Base-by-base conservation (phyloP, 2,329 filamentous ascomycete genomes). In the Tolypocladium ophioglossoides region DNA sequence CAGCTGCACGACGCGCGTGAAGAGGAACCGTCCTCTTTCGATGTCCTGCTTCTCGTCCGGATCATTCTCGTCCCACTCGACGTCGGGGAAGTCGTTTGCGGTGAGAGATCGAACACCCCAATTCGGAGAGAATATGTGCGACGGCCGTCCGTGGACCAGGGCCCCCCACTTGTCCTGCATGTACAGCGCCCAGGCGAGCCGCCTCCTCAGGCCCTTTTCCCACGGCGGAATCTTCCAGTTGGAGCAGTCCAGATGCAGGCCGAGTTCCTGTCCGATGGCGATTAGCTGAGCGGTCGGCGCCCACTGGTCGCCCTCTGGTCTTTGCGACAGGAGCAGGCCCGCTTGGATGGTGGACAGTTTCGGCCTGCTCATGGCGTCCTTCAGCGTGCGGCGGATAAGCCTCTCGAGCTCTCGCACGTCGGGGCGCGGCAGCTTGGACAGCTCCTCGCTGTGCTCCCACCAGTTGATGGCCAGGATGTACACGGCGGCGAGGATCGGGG, bases 141-240 rank as follows among this genome's bases (percentile, higher is more conserved):
- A 94, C 1, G 90, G 91, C 12, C 90, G 84, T 49, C 90, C 90
- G 64, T 95, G 88, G 27, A 94, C 85, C 22, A 95, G 75, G 2
- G 90, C 85, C 18, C 87, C 89, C 91, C 91, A 95, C 69, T 80
- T 95, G 70, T 96, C 91, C 71, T 96, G 90, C 86, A 95, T 92
- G 67, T 94, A 95, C 51, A 95, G 71, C 2, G 89, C 91, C 91
- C 91, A 96, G 1, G 89, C 90, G 44, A 96, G 79, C 50, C 91
- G 82, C 67, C 92, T 94, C 57, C 91, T 80, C 55, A 96, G 69
- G 0, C 89, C 87, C 61, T 87, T 86, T 68, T 96, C 91, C 90
- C 91, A 96, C 0, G 79, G 78, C 32, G 91, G 89, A 53, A 96
- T 92, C 57, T 89, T 89, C 91, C 91, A 96, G 52, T 78, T 77